A percentile compares a stretch with the other conserved stretches of the same genome.
Evolutionary conservation across 805 yeast species (phyloP).

Genomic region (Suhomyces canberraensis): DNA sequence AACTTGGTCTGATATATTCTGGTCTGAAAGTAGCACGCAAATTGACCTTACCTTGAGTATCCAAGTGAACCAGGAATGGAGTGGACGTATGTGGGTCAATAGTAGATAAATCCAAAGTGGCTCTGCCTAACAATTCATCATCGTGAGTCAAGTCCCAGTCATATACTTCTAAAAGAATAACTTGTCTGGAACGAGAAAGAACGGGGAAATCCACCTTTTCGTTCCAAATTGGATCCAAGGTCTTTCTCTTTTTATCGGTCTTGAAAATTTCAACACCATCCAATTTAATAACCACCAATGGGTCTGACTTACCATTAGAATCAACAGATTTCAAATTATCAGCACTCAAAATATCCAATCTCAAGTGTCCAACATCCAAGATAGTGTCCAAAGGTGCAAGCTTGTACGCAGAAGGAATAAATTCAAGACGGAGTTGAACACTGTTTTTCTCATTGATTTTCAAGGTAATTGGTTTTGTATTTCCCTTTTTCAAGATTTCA

Average conservation of each 20-base stretch:
- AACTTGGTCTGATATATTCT: conserved; percentile 62
- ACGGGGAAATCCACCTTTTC: conserved; percentile 59
- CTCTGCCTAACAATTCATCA: conserved; percentile 58
- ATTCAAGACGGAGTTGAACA: conserved; percentile 53
- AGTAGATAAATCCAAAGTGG: conserved; percentile 46
- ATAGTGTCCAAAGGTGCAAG: conserved; percentile 60
- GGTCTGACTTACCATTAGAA: conserved; percentile 76
- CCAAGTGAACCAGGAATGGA: conserved; percentile 47
- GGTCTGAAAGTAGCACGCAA: conserved; percentile 57
- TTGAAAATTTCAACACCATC: conserved; percentile 55
- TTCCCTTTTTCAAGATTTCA: conserved; percentile 52
- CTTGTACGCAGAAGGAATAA: conserved; percentile 53
- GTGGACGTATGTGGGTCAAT: conserved; percentile 46
- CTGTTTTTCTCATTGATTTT: conserved; percentile 37
- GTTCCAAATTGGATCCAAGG: conserved; percentile 75
- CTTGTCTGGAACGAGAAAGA: conserved; percentile 57
- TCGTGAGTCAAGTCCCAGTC: conserved; percentile 83
- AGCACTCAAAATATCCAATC: conserved; percentile 56
- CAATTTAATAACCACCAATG: conserved; percentile 50
- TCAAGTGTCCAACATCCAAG: conserved; percentile 63
- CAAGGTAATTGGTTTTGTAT: conserved; percentile 44
- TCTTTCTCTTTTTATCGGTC: conserved; percentile 61
- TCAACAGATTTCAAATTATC: conserved; percentile 57
- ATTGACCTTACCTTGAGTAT: conserved; percentile 64
- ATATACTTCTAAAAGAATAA: conserved; percentile 47